Percentiles rank a stretch among this genome's conserved stretches.
Evolutionary conservation across 306 rosid genomes (phyloP).

Genomic region (Cucurbita argyrosperma): DNA sequence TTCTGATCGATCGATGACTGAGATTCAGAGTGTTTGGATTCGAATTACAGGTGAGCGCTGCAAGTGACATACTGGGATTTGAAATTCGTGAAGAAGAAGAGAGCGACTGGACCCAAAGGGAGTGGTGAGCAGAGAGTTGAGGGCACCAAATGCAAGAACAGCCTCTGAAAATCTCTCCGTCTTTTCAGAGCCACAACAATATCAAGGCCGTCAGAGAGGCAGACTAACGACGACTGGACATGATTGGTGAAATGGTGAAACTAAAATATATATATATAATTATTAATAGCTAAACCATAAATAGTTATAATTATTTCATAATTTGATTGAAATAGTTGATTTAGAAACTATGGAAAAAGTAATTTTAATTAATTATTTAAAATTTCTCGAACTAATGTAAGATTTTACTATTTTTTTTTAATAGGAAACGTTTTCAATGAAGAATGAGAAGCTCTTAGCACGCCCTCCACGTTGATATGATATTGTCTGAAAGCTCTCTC

Average conservation of each 20-base stretch:
- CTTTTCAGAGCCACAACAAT: background rate
- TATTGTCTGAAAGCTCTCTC: no score
- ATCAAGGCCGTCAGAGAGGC: background rate
- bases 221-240: background rate
- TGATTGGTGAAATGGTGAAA: background rate
- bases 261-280: no score
- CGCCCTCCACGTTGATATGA: no score
- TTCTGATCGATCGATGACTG: conserved; percentile 7
- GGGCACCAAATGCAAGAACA: background rate
- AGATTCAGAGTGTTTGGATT: conserved; percentile 6
- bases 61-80: conserved; percentile 27
- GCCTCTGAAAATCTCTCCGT: background rate
- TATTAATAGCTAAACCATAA: no score
- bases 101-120: background rate
- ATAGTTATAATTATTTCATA: no score
- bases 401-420: no score
- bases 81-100: background rate
- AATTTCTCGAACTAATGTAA: no score
- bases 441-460: no score
- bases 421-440: no score
- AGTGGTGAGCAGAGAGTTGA: background rate
- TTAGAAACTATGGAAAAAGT: no score
- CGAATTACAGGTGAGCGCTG: conserved; percentile 9
- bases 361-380: no score
- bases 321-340: no score